phyloP scores from a whole-genome alignment of 495 filamentous ascomycete genomes.

The Chaetomium tenue region DNA sequence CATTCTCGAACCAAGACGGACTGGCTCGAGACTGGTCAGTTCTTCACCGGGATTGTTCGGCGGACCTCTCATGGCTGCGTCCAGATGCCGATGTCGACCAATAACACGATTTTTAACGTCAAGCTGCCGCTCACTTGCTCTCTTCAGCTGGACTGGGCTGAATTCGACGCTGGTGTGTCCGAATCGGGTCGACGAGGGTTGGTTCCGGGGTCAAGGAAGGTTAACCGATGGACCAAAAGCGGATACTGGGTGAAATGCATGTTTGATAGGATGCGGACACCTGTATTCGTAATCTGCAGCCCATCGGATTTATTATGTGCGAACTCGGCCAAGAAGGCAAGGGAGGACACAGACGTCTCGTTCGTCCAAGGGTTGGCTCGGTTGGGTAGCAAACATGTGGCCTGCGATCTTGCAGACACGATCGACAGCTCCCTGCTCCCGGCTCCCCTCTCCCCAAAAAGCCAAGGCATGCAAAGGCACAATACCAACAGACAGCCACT shows the following conservation, averaged over 20 bases:
- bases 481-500: conserved; percentile 9
- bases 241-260: too few relatives aligned
- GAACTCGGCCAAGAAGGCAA: too few relatives aligned
- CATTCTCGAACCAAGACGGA: not conserved
- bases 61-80: not conserved
- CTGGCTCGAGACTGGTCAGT: not conserved
- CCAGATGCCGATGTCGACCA: not conserved
- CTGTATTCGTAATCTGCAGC: not conserved
- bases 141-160: not conserved
- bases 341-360: not conserved
- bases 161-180: not conserved
- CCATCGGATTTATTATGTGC: not conserved
- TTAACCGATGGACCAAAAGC: too few relatives aligned
- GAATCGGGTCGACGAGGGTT: not conserved
- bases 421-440: too few relatives aligned
- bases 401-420: too few relatives aligned
- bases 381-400: too few relatives aligned
- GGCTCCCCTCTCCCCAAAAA: too few relatives aligned
- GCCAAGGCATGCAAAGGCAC: too few relatives aligned
- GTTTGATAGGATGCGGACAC: too few relatives aligned
- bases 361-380: not conserved
- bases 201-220: not conserved
- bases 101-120: not conserved
- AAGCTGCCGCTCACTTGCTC: too few relatives aligned
- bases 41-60: not conserved